Percentiles rank a stretch among this genome's conserved stretches.
Evolutionary conservation across 2,329 filamentous ascomycete genomes (phyloP).

Genomic region (Gaeumannomyces sp.): DNA sequence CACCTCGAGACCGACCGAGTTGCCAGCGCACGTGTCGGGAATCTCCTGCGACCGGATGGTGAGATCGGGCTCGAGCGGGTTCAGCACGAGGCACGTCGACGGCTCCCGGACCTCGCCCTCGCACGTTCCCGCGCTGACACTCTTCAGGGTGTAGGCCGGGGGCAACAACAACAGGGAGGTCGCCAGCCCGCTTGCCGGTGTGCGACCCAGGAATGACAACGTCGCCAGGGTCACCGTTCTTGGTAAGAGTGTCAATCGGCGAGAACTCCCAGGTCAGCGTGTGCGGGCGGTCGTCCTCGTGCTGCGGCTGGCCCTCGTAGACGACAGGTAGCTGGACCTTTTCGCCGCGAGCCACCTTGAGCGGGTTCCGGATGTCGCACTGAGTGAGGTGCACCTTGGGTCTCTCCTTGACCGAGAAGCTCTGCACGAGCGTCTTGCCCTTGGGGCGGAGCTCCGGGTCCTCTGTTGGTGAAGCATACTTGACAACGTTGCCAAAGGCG

Average conservation of each 20-base stretch:
- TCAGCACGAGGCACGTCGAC: constrained; percentile 85
- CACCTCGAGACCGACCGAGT: constrained; percentile 82
- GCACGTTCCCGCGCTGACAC: constrained; percentile 75
- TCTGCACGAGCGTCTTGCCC: constrained; percentile 61
- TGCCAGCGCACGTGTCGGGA: constrained; percentile 90
- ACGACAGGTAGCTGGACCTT: constrained; percentile 62
- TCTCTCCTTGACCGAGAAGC: constrained; percentile 80
- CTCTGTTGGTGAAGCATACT: constrained; percentile 61
- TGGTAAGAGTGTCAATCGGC: constrained; percentile 61
- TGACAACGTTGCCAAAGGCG: constrained; percentile 78
- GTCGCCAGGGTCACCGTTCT: constrained; percentile 63
- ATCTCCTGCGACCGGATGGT: constrained; percentile 72
- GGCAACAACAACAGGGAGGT: constrained; percentile 63
- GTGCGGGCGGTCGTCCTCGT: constrained; percentile 58
- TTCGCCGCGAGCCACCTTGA: constrained; percentile 76
- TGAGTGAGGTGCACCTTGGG: constrained; percentile 65
- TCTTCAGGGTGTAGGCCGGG: constrained; percentile 80
- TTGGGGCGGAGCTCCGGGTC: constrained; percentile 61
- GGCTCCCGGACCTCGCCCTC: constrained; percentile 87
- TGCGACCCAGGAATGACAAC: constrained; percentile 52
- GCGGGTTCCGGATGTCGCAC: constrained; percentile 72
- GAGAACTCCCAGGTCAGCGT: constrained; percentile 78
- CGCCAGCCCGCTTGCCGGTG: constrained; percentile 53
- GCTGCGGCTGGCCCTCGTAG: constrained; percentile 56
- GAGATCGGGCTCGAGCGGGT: constrained; percentile 80